Evolutionary conservation across 2,329 filamentous ascomycete species (phyloP).

Genomic region (Daldinia sp.): DNA sequence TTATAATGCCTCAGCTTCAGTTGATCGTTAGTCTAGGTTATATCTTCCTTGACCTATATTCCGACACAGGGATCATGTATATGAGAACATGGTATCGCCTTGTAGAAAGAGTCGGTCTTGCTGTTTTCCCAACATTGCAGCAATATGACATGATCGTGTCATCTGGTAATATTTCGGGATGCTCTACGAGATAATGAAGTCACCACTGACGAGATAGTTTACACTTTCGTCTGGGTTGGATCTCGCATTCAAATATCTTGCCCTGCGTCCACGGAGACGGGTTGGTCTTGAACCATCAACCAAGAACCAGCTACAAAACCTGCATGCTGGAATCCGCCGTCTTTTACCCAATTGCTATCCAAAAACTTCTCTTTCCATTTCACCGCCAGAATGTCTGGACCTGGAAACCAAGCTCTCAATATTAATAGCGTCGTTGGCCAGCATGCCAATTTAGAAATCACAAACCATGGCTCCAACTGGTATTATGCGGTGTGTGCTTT

Average conservation of each 20-base stretch:
- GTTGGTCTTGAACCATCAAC: background rate
- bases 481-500: constrained; percentile 72
- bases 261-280: background rate
- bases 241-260: constrained; percentile 38
- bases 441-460: constrained; percentile 69
- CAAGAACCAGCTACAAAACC: background rate
- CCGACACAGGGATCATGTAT: background rate
- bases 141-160: constrained; percentile 38
- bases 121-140: background rate
- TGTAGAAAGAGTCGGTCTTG: background rate
- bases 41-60: background rate
- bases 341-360: background rate
- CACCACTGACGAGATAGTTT: constrained; percentile 32
- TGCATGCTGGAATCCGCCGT: background rate
- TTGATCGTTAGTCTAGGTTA: background rate
- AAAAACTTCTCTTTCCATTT: background rate
- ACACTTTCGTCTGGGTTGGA: constrained; percentile 3
- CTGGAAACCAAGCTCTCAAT: constrained; percentile 60
- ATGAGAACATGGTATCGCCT: background rate
- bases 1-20: background rate
- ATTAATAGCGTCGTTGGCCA: constrained; percentile 61
- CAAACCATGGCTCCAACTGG: constrained; percentile 69
- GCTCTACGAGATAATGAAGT: constrained; percentile 46
- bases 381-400: constrained; percentile 45
- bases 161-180: constrained; percentile 20